These are phyloP conservation scores for Eucommia ulmoides DNA, from an alignment of 257 asterid genomes.

Conservation along the genomic window DNA sequence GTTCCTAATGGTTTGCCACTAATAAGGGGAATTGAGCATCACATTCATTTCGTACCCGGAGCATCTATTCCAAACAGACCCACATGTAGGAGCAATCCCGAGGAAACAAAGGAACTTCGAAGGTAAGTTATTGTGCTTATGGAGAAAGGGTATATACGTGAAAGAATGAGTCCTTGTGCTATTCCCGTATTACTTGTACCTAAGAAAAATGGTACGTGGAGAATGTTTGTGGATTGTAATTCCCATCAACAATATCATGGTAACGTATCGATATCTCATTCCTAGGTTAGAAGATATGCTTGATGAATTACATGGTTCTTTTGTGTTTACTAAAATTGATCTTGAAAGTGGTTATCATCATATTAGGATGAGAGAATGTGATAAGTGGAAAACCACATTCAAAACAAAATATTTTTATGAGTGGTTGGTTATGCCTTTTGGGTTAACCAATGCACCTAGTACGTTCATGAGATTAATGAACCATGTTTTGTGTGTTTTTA, in stretches of 20 bases:
- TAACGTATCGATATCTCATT: background rate
- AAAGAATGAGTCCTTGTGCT: background rate
- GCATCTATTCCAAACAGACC: background rate
- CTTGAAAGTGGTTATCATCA: background rate
- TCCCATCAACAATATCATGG: background rate
- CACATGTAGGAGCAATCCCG: background rate
- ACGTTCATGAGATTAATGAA: background rate
- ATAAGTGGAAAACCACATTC: slow-evolving; percentile 1
- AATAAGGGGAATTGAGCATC: background rate
- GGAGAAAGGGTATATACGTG: background rate
- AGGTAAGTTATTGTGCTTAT: background rate
- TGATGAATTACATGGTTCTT: background rate
- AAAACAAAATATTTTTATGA: background rate
- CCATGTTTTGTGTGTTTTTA: background rate
- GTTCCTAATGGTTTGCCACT: background rate
- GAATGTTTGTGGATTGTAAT: background rate
- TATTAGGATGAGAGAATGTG: background rate
- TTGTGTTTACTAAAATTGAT: background rate
- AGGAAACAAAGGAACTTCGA: background rate
- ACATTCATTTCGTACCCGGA: background rate
- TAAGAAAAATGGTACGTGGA: background rate
- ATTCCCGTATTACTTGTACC: background rate
- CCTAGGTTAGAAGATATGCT: background rate
- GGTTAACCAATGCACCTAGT: background rate
- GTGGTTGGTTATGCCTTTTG: background rate